Evolutionary conservation across 495 filamentous ascomycete species (phyloP).

Genomic region (Venustampulla echinocandica): DNA sequence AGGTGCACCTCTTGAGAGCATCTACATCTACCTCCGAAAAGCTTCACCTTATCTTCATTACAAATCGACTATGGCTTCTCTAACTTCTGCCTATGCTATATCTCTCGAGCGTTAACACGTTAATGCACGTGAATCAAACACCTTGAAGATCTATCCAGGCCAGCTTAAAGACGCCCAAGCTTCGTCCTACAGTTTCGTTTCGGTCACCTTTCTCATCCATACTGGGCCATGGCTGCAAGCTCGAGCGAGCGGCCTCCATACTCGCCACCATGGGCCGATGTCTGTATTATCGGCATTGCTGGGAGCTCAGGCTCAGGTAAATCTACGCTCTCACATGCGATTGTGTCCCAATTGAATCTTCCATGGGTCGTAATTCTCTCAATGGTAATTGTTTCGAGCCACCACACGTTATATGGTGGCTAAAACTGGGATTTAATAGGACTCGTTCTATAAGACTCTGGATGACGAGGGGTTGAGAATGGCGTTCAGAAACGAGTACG

Average conservation of each 20-base stretch:
- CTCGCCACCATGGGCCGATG: slow-evolving; percentile 86
- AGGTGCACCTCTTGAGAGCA: no score
- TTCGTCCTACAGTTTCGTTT: no score
- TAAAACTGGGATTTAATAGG: slow-evolving; percentile 38
- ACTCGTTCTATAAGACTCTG: slow-evolving; percentile 92
- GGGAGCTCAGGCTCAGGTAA: slow-evolving; percentile 96
- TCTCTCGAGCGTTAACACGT: no score
- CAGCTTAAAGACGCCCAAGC: no score
- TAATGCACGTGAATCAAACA: no score
- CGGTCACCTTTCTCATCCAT: no score
- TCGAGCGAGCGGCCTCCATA: slow-evolving; percentile 54
- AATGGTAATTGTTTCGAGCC: slow-evolving; percentile 54
- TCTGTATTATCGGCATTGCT: slow-evolving; percentile 91
- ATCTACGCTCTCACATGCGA: slow-evolving; percentile 87
- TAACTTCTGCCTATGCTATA: no score
- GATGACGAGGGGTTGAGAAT: slow-evolving; percentile 59
- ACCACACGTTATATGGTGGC: neutral
- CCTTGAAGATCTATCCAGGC: no score
- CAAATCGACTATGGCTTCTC: no score
- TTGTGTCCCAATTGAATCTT: slow-evolving; percentile 79
- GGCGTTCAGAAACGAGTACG: slow-evolving; percentile 85
- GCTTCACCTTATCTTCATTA: no score
- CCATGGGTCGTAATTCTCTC: slow-evolving; percentile 97
- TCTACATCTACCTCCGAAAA: no score
- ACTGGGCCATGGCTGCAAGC: no score